Base-by-base conservation (phyloP, 75 land plant genomes). In the Chamaecyparis obtusa region DNA sequence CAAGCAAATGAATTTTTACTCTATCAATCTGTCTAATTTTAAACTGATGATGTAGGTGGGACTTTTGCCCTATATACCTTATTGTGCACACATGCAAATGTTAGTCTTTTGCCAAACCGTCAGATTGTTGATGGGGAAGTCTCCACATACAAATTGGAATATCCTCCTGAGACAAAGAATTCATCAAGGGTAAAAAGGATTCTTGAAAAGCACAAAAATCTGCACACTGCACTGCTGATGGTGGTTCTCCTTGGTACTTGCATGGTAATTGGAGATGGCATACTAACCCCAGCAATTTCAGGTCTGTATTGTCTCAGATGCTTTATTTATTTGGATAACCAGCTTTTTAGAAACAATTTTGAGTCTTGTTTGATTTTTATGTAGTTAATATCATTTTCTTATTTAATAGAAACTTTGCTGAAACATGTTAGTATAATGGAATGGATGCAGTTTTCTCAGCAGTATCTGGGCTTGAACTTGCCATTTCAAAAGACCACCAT, bases 211-310 rank as follows among this genome's bases (percentile, higher is more conserved):
- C 95, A 94, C 85, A 89, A 90, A 79, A 85, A 81, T 57, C 78
- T 94, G 87, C 92, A 87, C n/a, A 90, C 57, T 1, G 91, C 83
- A 33, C 81, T 94, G 51, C 87, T 94, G 19, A 39, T 94, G 1
- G 87, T 94, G 30, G 96, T 91, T 57, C 74, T 94, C 84, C 85
- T 94, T 33, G 96, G 96, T 19, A 92, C 95, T 33, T 94, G 96
- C 76, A 94, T 94, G 96, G 93, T 94, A 30, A 94, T 94, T 69
- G 93, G 96, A 51, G 96, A 94, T 88, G 96, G 96, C 17, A 88
- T 92, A 16, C 88, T 94, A 5, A 93, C 95, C 57, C 95, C 95
- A 16, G 92, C 95, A 4, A 89, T 94, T 48, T 94, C 95, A 72
- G 95, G 95, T 94, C n/a, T 11, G 67, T 84, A 46, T 80, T 81